Conservation (phyloP, 2,329 filamentous ascomycete species). For the Alternaria alternata region DNA sequence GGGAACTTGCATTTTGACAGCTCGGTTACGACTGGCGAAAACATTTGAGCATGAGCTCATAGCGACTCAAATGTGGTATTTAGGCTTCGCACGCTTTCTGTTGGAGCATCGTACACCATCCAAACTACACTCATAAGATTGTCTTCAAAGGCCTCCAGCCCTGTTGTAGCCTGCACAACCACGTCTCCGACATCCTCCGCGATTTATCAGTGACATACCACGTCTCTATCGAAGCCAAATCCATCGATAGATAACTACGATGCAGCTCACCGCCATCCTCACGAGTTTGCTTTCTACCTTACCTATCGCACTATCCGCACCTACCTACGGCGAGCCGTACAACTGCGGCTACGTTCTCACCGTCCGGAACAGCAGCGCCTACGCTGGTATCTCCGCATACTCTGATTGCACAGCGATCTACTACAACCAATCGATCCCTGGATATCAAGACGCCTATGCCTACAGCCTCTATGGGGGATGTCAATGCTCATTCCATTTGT, state of each 20-base stretch:
- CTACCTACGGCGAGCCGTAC: constrained; percentile 9
- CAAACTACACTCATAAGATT: neutral
- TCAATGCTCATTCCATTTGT: constrained; percentile 16
- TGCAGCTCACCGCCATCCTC: neutral
- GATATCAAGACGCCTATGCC: constrained; percentile 17
- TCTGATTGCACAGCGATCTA: constrained; percentile 13
- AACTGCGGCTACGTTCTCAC: constrained; percentile 26
- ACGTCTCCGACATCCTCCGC: neutral
- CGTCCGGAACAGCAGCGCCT: constrained; percentile 17
- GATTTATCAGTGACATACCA: neutral
- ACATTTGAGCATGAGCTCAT: constrained; percentile 5
- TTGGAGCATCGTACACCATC: neutral
- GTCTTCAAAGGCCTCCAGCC: neutral
- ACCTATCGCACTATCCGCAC: neutral
- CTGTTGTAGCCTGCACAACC: neutral
- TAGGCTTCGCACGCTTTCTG: constrained; percentile 3
- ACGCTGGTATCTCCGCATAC: constrained; percentile 14
- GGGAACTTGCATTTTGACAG: constrained; percentile 29
- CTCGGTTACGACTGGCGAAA: constrained; percentile 12
- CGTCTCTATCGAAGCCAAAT: neutral
- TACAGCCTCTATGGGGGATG: constrained; percentile 20
- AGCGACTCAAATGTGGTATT: constrained; percentile 7
- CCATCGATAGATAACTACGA: neutral
- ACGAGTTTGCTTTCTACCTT: neutral
- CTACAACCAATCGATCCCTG: constrained; percentile 16